Conservation (phyloP, 257 asterid species). For the Salvia hispanica region DNA sequence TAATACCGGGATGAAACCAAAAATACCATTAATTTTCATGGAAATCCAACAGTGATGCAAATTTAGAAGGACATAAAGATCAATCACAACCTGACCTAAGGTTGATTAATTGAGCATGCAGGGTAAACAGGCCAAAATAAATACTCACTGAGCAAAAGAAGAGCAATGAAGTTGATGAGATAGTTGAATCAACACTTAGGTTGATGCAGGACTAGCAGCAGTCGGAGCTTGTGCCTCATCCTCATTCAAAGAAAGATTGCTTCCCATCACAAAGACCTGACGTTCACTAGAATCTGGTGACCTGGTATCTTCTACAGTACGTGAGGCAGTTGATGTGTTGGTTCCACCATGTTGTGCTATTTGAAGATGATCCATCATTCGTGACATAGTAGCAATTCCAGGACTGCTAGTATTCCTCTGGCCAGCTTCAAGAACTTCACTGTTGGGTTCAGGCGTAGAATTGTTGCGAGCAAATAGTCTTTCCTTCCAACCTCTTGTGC, state of each 20-base stretch:
- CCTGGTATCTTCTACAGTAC: constrained; percentile 35
- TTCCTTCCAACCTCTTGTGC: constrained; percentile 98
- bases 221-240: constrained; percentile 43
- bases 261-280: no score
- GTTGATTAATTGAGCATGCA: background rate
- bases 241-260: constrained; percentile 46
- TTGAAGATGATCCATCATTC: constrained; percentile 68
- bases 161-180: constrained; percentile 26
- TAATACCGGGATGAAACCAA: background rate
- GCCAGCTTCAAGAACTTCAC: constrained; percentile 47
- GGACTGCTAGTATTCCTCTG: constrained; percentile 38
- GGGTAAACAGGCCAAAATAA: background rate
- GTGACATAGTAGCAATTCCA: constrained; percentile 47
- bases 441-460: constrained; percentile 43
- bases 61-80: background rate
- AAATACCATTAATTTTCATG: constrained; percentile 5
- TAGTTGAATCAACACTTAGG: constrained; percentile 30
- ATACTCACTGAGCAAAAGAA: constrained; percentile 34
- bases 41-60: background rate
- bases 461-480: constrained; percentile 74
- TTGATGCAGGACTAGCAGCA: constrained; percentile 56
- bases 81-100: background rate
- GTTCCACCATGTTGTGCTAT: constrained; percentile 50
- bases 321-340: constrained; percentile 41
- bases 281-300: constrained; percentile 33